Conservation (phyloP, 176 grass and related monocot genomes). For the Rhynchospora pubera region DNA sequence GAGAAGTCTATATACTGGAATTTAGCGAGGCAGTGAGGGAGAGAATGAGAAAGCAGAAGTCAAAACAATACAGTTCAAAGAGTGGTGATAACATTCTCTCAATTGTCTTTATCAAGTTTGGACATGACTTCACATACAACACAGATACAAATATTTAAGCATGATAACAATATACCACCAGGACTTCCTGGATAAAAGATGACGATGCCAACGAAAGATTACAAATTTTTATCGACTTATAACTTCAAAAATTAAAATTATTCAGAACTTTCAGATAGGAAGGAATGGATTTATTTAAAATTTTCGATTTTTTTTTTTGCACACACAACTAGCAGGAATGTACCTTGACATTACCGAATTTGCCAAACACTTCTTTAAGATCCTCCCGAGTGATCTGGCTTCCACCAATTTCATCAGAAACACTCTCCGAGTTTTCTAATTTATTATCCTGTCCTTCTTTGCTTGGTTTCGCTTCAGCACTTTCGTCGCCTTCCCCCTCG, state of each 20-base stretch:
- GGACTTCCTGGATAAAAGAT: not conserved
- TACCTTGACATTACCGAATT: conserved; percentile 93
- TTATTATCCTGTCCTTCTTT: conserved; percentile 12
- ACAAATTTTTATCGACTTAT: not conserved
- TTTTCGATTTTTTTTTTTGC: not conserved
- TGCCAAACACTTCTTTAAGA: conserved; percentile 53
- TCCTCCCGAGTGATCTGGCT: conserved; percentile 61
- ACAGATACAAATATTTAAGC: not conserved
- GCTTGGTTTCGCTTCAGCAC: conserved; percentile 15
- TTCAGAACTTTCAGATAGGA: not conserved
- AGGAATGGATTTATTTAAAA: not conserved
- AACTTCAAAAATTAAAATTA: no score
- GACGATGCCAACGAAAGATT: not conserved
- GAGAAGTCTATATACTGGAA: conserved; percentile 79
- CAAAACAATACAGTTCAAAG: not conserved
- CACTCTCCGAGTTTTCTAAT: conserved; percentile 33
- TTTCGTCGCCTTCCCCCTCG: conserved; percentile 22
- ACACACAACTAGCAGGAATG: not conserved
- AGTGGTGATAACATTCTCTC: not conserved
- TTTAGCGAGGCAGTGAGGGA: not conserved
- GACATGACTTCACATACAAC: not conserved
- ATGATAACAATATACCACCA: not conserved
- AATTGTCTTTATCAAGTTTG: no score
- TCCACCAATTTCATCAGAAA: conserved; percentile 15
- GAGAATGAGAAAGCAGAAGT: not conserved